Conservation (phyloP, 306 rosid genomes). For the Acacia acuminata region DNA sequence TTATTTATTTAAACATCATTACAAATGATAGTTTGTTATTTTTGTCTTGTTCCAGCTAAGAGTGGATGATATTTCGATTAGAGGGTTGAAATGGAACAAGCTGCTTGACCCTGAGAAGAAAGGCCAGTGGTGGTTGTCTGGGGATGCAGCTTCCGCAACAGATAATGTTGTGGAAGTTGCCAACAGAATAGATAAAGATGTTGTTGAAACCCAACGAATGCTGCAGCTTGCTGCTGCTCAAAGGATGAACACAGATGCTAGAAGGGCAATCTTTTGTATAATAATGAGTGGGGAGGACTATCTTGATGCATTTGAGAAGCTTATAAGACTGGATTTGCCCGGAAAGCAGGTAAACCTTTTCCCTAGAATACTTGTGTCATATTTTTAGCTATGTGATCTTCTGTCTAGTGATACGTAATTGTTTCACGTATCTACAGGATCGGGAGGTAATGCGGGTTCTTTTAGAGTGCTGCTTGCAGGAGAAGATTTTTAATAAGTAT, state of each 20-base stretch:
- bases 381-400: not conserved
- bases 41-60: constrained; percentile 57
- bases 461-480: constrained; percentile 91
- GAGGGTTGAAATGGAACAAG: constrained; percentile 89
- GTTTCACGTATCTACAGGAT: constrained; percentile 52
- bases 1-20: constrained; percentile 26
- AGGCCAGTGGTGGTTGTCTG: constrained; percentile 94
- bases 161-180: constrained; percentile 71
- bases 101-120: constrained; percentile 82
- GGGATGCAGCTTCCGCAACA: constrained; percentile 50
- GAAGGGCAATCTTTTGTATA: constrained; percentile 91
- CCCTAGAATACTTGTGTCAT: constrained; percentile 4
- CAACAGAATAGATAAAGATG: constrained; percentile 76
- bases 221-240: constrained; percentile 88
- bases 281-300: constrained; percentile 94
- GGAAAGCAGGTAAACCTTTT: constrained; percentile 80
- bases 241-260: constrained; percentile 90
- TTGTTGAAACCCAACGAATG: constrained; percentile 79
- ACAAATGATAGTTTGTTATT: not conserved
- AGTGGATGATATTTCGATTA: constrained; percentile 60
- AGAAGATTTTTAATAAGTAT: constrained; percentile 87
- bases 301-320: constrained; percentile 92
- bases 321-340: constrained; percentile 75
- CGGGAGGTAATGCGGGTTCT: constrained; percentile 91
- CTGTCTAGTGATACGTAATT: not conserved